phyloP scores from a whole-genome alignment of 169 alveolate genomes.

The Cryptosporidium canis region DNA sequence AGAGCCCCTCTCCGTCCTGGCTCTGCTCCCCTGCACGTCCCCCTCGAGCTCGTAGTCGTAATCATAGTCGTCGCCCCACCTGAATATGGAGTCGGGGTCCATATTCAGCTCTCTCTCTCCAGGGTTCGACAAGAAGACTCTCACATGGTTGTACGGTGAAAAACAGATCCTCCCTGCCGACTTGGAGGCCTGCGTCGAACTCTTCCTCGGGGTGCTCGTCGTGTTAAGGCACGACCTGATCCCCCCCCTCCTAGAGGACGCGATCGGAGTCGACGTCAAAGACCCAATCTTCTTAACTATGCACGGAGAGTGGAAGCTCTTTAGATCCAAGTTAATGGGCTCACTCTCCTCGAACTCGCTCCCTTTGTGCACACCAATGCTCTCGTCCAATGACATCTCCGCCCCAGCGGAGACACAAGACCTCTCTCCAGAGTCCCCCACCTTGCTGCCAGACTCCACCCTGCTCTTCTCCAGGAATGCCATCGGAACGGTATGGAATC shows the following conservation, averaged over 20 bases:
- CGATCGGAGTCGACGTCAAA: constrained; percentile 5
- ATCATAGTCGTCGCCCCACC: constrained; percentile 14
- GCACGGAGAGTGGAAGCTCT: constrained; percentile 17
- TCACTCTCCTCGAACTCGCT: neutral
- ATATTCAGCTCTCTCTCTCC: constrained; percentile 62
- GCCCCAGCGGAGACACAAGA: neutral
- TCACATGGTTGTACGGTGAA: constrained; percentile 69
- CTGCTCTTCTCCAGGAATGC: neutral
- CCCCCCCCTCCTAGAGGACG: neutral
- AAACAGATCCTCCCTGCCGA: constrained; percentile 65
- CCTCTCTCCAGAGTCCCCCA: neutral
- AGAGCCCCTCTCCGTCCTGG: neutral
- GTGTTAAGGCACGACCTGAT: neutral
- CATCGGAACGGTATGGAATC: constrained; percentile 70
- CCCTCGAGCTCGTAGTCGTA: neutral
- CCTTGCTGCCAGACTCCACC: neutral
- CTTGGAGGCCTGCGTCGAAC: constrained; percentile 5
- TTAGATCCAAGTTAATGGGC: neutral
- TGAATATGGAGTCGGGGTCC: constrained; percentile 32
- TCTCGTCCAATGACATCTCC: neutral
- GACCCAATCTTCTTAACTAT: constrained; percentile 8
- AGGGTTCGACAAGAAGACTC: constrained; percentile 51
- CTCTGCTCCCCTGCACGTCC: neutral
- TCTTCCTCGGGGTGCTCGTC: neutral
- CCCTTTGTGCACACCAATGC: neutral